A percentile compares a stretch with the other conserved stretches of the same genome.
Evolutionary conservation across 75 land plant genomes (phyloP).

Genomic region (Picea sitchensis): DNA sequence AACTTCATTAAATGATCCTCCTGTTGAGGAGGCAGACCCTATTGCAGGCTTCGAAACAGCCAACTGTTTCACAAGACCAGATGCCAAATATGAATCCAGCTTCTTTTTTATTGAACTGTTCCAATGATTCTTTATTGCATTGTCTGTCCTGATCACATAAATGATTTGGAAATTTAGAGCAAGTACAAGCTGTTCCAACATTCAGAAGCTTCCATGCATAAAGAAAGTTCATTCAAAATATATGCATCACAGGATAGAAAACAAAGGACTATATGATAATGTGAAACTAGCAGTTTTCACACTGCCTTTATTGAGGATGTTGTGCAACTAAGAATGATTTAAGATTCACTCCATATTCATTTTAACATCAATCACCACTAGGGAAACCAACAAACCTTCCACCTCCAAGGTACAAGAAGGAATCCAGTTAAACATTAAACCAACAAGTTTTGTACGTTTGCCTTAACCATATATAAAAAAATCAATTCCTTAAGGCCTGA

Average conservation of each 20-base stretch:
- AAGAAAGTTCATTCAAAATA: neutral
- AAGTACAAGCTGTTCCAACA: conserved; percentile 62
- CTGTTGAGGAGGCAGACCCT: neutral
- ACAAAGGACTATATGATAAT: neutral
- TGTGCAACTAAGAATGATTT: neutral
- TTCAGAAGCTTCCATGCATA: neutral
- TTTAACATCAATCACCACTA: neutral
- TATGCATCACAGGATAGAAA: neutral
- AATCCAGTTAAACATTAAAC: neutral
- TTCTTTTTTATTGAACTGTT: conserved; percentile 93
- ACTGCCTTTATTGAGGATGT: neutral
- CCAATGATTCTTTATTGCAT: conserved; percentile 95
- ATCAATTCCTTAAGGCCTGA: neutral
- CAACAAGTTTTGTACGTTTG: neutral
- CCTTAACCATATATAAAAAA: neutral
- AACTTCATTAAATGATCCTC: neutral
- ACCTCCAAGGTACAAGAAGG: neutral
- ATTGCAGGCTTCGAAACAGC: conserved; percentile 7
- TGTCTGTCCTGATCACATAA: conserved; percentile 75
- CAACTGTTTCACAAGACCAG: conserved; percentile 45
- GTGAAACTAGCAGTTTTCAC: neutral
- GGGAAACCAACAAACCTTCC: neutral
- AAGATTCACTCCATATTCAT: neutral
- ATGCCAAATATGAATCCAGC: conserved; percentile 49
- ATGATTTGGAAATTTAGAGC: conserved; percentile 50